These are phyloP conservation scores for Vigna unguiculata DNA, from an alignment of 306 rosid species.

Conservation along the genomic window DNA sequence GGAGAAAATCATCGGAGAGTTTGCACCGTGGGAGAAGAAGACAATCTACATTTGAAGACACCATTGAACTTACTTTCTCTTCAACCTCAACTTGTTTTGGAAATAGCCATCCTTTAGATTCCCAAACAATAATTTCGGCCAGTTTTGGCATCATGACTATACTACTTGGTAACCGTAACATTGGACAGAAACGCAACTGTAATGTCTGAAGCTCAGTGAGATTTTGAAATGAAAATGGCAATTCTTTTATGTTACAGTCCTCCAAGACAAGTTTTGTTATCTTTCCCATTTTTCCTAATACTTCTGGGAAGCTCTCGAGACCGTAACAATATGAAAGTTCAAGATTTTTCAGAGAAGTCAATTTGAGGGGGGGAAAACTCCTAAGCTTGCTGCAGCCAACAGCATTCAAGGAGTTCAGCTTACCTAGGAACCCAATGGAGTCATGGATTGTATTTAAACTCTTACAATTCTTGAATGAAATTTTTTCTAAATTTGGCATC, in stretches of 20 bases:
- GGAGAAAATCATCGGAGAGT: neutral
- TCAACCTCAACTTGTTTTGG: conserved; percentile 7
- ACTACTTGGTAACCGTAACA: neutral
- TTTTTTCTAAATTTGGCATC: neutral
- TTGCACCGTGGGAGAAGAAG: neutral
- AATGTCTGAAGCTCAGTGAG: neutral
- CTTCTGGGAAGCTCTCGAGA: neutral
- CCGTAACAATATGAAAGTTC: neutral
- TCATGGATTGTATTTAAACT: neutral
- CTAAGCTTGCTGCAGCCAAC: neutral
- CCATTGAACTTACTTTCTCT: neutral
- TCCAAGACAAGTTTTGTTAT: neutral
- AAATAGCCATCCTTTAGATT: neutral
- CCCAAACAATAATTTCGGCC: neutral
- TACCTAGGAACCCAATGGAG: neutral
- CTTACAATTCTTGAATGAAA: neutral
- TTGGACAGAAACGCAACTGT: neutral
- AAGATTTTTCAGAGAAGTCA: neutral
- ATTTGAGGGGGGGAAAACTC: neutral
- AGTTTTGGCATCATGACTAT: neutral
- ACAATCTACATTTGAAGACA: neutral
- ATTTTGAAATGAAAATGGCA: neutral
- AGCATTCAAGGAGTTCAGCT: neutral
- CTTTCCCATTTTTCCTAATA: neutral
- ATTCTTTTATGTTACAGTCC: neutral